Evolutionary conservation across 2,329 filamentous ascomycete species (phyloP).

Genomic region (Pestalotiopsis sp.): DNA sequence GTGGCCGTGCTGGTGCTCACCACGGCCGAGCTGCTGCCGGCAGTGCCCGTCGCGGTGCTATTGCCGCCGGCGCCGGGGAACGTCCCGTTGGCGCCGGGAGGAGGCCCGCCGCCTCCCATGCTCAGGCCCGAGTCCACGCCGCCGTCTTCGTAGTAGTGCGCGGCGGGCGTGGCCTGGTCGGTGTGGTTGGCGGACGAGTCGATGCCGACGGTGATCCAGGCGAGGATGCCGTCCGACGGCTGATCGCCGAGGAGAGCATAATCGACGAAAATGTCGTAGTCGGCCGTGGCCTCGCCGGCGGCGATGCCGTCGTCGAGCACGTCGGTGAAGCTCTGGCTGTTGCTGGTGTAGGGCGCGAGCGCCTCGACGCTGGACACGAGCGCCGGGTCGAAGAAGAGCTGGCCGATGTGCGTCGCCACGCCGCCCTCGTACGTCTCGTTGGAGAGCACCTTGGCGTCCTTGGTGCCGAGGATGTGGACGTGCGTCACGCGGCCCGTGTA

Average conservation of each 20-base stretch:
- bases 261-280: background rate
- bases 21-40: background rate
- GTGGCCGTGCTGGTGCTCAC: background rate
- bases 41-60: background rate
- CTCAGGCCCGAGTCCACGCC: constrained; percentile 1
- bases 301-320: background rate
- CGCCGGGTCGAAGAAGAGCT: constrained; percentile 65
- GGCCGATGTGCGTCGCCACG: constrained; percentile 59
- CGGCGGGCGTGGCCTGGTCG: background rate
- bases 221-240: constrained; percentile 4
- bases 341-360: background rate
- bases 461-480: constrained; percentile 50
- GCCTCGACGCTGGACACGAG: constrained; percentile 41
- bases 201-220: constrained; percentile 7
- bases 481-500: constrained; percentile 46
- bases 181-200: constrained; percentile 4
- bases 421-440: constrained; percentile 46
- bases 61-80: background rate
- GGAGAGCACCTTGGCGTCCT: constrained; percentile 33
- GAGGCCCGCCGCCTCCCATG: background rate
- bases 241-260: background rate
- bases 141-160: constrained; percentile 3
- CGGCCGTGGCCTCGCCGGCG: background rate
- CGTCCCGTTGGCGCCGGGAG: background rate
- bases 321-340: background rate